These are phyloP conservation scores for Oenanthe sinensis DNA, from an alignment of 129 eudicot species.

Conservation along the genomic window DNA sequence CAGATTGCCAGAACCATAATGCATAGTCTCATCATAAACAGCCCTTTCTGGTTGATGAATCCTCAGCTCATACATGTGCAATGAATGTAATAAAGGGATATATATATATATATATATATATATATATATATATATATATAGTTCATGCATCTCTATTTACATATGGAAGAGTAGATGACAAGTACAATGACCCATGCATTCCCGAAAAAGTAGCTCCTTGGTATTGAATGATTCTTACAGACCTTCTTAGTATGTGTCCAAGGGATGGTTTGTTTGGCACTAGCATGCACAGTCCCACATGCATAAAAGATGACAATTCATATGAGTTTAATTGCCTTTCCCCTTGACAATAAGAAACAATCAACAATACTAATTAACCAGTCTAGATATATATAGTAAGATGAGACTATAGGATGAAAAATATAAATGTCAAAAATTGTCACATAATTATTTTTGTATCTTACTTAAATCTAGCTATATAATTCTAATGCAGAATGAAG, in stretches of 20 bases:
- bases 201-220: not conserved
- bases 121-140: no score
- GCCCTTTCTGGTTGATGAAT: not conserved
- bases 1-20: not conserved
- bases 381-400: not conserved
- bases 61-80: not conserved
- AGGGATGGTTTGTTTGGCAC: not conserved
- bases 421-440: not conserved
- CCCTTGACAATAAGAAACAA: not conserved
- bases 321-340: not conserved
- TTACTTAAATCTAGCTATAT: not conserved
- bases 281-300: not conserved
- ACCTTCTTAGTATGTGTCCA: not conserved
- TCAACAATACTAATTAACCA: not conserved
- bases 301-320: not conserved
- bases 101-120: no score
- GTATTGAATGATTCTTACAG: no score
- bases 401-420: not conserved
- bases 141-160: no score
- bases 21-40: not conserved
- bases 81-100: not conserved
- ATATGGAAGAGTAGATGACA: not conserved
- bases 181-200: not conserved
- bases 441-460: not conserved
- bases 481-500: conserved; percentile 50